A percentile compares a stretch with the other conserved stretches of the same genome.
These are phyloP conservation scores for Trypanosoma lewisi DNA, from an alignment of 208 protist genomes.

Conservation along the genomic window DNA sequence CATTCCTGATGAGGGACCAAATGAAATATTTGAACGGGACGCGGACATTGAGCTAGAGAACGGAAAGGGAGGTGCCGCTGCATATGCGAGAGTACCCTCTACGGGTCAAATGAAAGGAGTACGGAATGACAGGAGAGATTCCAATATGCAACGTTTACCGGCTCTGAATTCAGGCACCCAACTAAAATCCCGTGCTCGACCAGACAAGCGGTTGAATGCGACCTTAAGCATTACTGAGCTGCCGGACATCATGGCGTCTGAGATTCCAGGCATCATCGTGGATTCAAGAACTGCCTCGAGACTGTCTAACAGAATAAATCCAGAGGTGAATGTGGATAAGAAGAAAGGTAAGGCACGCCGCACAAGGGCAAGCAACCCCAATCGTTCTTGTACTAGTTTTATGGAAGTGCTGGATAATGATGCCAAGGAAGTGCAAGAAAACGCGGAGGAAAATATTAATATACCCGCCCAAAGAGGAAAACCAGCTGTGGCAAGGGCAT, in stretches of 20 bases:
- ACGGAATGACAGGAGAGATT: no score
- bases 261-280: conserved; percentile 5
- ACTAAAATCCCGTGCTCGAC: not conserved
- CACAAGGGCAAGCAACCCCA: not conserved
- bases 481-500: not conserved
- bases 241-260: conserved; percentile 9
- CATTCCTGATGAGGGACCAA: conserved; percentile 13
- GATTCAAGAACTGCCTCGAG: not conserved
- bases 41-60: not conserved
- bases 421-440: not conserved
- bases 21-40: conserved; percentile 16
- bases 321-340: not conserved
- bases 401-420: not conserved
- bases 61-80: not conserved
- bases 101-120: not conserved
- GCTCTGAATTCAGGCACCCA: not conserved
- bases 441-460: not conserved
- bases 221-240: not conserved
- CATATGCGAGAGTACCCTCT: not conserved
- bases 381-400: not conserved
- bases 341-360: not conserved
- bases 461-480: not conserved
- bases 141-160: not conserved
- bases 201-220: not conserved
- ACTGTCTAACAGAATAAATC: not conserved